Percentiles rank a stretch among this genome's conserved stretches.
These are phyloP conservation scores for Globisporangium abappressorium DNA, from an alignment of 352 stramenopile species.

Conservation along the genomic window DNA sequence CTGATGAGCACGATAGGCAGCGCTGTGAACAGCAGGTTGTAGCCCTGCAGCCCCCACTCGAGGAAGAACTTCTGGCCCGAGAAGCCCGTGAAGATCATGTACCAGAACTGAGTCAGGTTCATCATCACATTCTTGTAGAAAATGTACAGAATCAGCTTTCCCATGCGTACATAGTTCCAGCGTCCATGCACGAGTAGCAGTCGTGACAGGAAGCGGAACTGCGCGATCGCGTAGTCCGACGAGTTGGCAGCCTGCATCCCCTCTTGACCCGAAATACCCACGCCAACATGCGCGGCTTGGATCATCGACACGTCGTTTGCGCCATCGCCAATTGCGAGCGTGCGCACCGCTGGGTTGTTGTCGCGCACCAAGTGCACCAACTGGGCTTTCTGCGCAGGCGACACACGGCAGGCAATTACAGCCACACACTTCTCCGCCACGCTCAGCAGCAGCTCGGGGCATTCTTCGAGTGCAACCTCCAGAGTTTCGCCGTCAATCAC, in stretches of 20 bases:
- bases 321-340: constrained; percentile 92
- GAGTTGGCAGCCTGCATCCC: constrained; percentile 94
- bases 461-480: constrained; percentile 72
- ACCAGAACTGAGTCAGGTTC: constrained; percentile 94
- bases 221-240: constrained; percentile 93
- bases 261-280: constrained; percentile 93
- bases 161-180: constrained; percentile 93
- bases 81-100: constrained; percentile 90
- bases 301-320: constrained; percentile 98
- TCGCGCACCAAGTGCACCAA: constrained; percentile 91
- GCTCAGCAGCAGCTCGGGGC: constrained; percentile 61
- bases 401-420: constrained; percentile 93
- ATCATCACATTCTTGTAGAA: constrained; percentile 97
- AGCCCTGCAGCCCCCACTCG: constrained; percentile 83
- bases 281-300: constrained; percentile 89
- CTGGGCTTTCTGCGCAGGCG: constrained; percentile 91
- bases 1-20: constrained; percentile 82
- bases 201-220: constrained; percentile 92
- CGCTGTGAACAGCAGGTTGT: constrained; percentile 88
- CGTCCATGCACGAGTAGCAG: constrained; percentile 92
- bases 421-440: constrained; percentile 83
- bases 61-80: constrained; percentile 87
- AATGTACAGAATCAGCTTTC: constrained; percentile 91
- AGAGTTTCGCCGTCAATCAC: constrained; percentile 84
- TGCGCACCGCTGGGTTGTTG: constrained; percentile 80